These are phyloP conservation scores for Trichosporon inkin DNA, from an alignment of 1,284 basidiomycete species.

Conservation along the genomic window DNA sequence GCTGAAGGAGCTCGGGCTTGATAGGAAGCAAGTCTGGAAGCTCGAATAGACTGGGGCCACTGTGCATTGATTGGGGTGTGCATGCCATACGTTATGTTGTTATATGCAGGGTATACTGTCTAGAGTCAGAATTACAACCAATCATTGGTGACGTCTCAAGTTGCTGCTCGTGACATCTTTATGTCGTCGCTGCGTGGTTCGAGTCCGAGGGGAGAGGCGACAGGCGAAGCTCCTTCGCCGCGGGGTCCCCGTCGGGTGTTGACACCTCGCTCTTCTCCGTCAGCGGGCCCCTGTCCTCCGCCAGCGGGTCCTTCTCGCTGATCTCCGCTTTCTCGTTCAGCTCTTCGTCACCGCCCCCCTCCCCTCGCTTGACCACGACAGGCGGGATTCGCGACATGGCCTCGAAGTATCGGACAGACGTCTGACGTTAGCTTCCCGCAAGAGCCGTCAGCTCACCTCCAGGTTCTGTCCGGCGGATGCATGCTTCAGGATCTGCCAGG, in stretches of 20 bases:
- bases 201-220: background rate
- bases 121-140: background rate
- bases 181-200: background rate
- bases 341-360: constrained; percentile 15
- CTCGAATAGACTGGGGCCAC: constrained; percentile 27
- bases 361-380: constrained; percentile 13
- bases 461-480: constrained; percentile 48
- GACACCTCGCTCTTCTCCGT: no score
- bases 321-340: constrained; percentile 3
- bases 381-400: constrained; percentile 33
- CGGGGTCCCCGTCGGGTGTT: no score
- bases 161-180: background rate
- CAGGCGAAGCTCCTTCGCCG: constrained; percentile 7
- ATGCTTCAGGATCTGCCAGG: constrained; percentile 44
- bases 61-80: background rate
- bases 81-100: constrained; percentile 14
- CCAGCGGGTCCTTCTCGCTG: constrained; percentile 2
- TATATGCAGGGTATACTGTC: constrained; percentile 7
- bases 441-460: constrained; percentile 19
- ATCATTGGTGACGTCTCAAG: background rate
- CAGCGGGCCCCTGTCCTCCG: background rate
- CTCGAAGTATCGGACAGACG: constrained; percentile 39
- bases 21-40: constrained; percentile 37
- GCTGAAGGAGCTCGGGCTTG: constrained; percentile 39
- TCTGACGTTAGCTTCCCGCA: constrained; percentile 17